These are phyloP conservation scores for Coemansia sp. DNA, from an alignment of 192 early-diverging fungal genomes.

Conservation along the genomic window DNA sequence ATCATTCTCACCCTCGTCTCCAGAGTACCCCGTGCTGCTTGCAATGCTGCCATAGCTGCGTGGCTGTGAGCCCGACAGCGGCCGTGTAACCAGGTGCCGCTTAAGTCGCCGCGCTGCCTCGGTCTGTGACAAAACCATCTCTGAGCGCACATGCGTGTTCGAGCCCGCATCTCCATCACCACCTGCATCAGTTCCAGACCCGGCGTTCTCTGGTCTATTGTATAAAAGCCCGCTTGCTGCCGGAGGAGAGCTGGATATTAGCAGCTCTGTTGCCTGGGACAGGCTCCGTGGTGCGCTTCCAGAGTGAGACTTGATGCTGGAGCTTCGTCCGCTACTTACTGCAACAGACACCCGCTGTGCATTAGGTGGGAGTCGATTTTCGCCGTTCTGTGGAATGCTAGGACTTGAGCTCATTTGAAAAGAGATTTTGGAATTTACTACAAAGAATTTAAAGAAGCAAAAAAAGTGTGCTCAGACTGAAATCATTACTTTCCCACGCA, in stretches of 20 bases:
- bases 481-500: too few relatives aligned
- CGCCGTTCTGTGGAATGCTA: not conserved
- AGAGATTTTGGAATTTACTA: too few relatives aligned
- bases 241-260: conserved; percentile 30
- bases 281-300: conserved; percentile 15
- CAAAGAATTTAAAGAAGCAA: too few relatives aligned
- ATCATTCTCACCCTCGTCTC: conserved; percentile 21
- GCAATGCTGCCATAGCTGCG: conserved; percentile 39
- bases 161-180: conserved; percentile 17
- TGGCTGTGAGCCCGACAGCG: conserved; percentile 37
- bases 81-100: conserved; percentile 67
- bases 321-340: conserved; percentile 7
- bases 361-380: conserved; percentile 26
- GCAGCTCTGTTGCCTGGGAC: conserved; percentile 34
- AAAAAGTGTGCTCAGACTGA: too few relatives aligned
- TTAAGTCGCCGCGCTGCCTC: conserved; percentile 66
- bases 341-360: conserved; percentile 24
- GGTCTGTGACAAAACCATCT: conserved; percentile 30
- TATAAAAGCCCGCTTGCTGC: conserved; percentile 1
- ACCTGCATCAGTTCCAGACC: not conserved
- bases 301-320: conserved; percentile 10
- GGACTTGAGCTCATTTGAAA: not conserved
- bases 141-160: conserved; percentile 13
- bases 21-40: conserved; percentile 21
- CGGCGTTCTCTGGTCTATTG: not conserved